phyloP scores from a whole-genome alignment of 2,329 filamentous ascomycete genomes.

The Claviceps fusiformis region DNA sequence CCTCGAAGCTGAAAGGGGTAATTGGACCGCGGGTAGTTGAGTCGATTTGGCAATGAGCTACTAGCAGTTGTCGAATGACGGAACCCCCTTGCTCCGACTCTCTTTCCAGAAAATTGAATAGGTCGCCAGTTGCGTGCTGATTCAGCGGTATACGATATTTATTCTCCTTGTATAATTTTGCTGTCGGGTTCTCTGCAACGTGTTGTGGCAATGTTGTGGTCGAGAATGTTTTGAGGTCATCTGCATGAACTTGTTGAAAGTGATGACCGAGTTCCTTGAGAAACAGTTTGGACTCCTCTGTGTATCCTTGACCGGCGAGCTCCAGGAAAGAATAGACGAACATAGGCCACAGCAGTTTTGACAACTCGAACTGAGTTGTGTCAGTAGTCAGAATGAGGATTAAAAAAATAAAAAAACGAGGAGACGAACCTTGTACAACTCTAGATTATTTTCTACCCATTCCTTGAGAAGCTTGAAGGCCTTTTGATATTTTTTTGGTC shows the following conservation, averaged over 20 bases:
- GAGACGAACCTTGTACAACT: slow-evolving; percentile 69
- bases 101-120: slow-evolving; percentile 82
- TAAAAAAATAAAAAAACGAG: not conserved
- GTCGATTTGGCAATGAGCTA: slow-evolving; percentile 43
- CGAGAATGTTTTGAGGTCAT: slow-evolving; percentile 66
- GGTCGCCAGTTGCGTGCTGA: slow-evolving; percentile 64
- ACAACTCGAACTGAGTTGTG: slow-evolving; percentile 57
- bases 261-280: slow-evolving; percentile 51
- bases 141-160: slow-evolving; percentile 89
- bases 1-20: slow-evolving; percentile 49
- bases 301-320: slow-evolving; percentile 58
- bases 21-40: slow-evolving; percentile 47
- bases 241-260: slow-evolving; percentile 66
- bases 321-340: slow-evolving; percentile 90
- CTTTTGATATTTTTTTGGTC: slow-evolving; percentile 63
- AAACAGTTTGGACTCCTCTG: slow-evolving; percentile 60
- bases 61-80: slow-evolving; percentile 62
- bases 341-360: slow-evolving; percentile 78
- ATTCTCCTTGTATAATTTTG: slow-evolving; percentile 69
- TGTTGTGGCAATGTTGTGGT: slow-evolving; percentile 67
- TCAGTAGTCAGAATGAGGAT: not conserved
- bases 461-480: slow-evolving; percentile 60
- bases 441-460: slow-evolving; percentile 85
- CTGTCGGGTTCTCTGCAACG: slow-evolving; percentile 59
- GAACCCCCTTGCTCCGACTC: slow-evolving; percentile 70